phyloP scores from a whole-genome alignment of 2,329 filamentous ascomycete species.

The Cyphellophora europaea region DNA sequence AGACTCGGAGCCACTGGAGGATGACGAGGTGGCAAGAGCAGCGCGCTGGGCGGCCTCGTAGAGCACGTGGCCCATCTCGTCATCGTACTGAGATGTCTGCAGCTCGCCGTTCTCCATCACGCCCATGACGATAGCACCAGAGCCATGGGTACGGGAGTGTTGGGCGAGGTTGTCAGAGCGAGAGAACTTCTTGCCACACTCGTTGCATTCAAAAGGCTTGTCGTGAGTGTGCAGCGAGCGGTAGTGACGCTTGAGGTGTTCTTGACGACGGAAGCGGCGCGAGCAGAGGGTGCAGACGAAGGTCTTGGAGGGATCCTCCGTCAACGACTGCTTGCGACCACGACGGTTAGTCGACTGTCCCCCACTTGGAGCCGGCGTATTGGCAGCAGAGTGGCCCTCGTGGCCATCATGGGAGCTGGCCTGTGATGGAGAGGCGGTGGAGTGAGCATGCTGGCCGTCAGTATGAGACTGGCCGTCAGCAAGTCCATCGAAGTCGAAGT shows the following conservation, averaged over 20 bases:
- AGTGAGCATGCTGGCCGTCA: conserved; percentile 31
- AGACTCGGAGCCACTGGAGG: conserved; percentile 27
- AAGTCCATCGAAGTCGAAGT: conserved; percentile 21
- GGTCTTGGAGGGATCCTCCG: conserved; percentile 95
- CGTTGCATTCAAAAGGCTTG: conserved; percentile 94
- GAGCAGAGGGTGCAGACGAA: conserved; percentile 96
- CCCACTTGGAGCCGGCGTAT: conserved; percentile 22
- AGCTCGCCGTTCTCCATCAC: conserved; percentile 64
- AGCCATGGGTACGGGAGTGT: conserved; percentile 87
- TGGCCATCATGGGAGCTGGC: conserved; percentile 35
- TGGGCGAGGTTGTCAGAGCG: conserved; percentile 95
- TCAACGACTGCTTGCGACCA: conserved; percentile 95
- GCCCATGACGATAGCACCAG: conserved; percentile 83
- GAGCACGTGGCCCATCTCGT: conserved; percentile 69
- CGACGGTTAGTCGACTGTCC: conserved; percentile 60
- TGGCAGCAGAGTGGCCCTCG: conserved; percentile 24
- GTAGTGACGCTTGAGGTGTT: conserved; percentile 98
- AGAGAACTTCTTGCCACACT: conserved; percentile 99
- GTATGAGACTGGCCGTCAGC: conserved; percentile 30
- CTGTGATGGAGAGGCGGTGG: conserved; percentile 31
- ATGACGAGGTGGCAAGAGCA: conserved; percentile 47
- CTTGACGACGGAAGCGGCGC: conserved; percentile 92
- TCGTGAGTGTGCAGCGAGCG: conserved; percentile 96
- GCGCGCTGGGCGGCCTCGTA: conserved; percentile 72
- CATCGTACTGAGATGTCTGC: conserved; percentile 35